These are phyloP conservation scores for Xylaria sp. DNA, from an alignment of 2,329 filamentous ascomycete species.

Conservation along the genomic window DNA sequence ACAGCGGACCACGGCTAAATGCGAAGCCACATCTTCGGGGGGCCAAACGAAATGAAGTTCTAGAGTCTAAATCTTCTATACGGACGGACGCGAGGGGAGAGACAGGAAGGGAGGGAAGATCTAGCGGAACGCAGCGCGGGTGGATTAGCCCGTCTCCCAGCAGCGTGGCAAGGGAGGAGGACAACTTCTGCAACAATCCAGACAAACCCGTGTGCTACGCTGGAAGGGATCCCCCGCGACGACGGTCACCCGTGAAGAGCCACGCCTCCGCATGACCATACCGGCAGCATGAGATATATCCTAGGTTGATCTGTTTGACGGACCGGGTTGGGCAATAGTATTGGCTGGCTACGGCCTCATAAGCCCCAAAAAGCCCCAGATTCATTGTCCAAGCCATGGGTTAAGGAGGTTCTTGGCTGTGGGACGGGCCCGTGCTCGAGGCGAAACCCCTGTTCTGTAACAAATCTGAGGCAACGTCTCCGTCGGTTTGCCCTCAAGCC, in stretches of 20 bases:
- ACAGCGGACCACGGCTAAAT: slow-evolving; percentile 28
- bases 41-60: slow-evolving; percentile 20
- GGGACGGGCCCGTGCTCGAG: slow-evolving; percentile 23
- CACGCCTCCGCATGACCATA: slow-evolving; percentile 7
- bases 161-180: slow-evolving; percentile 20
- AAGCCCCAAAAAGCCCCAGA: too few relatives aligned
- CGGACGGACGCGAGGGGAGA: slow-evolving; percentile 32
- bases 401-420: slow-evolving; percentile 31
- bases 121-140: slow-evolving; percentile 13
- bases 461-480: slow-evolving; percentile 37
- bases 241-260: neutral
- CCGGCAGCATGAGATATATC: neutral
- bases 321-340: slow-evolving; percentile 1
- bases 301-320: slow-evolving; percentile 14
- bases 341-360: slow-evolving; percentile 18
- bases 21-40: slow-evolving; percentile 23
- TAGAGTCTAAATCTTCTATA: slow-evolving; percentile 17
- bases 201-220: neutral
- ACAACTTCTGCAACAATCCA: slow-evolving; percentile 19
- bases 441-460: slow-evolving; percentile 38
- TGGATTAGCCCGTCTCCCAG: slow-evolving; percentile 10
- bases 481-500: slow-evolving; percentile 8
- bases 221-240: neutral
- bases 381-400: slow-evolving; percentile 8
- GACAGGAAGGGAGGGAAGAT: slow-evolving; percentile 29